Evolutionary conservation across 108 stramenopile species (phyloP), one percentile per base, ranked within the genome.

Genomic region (Skeletonema menzelii): DNA sequence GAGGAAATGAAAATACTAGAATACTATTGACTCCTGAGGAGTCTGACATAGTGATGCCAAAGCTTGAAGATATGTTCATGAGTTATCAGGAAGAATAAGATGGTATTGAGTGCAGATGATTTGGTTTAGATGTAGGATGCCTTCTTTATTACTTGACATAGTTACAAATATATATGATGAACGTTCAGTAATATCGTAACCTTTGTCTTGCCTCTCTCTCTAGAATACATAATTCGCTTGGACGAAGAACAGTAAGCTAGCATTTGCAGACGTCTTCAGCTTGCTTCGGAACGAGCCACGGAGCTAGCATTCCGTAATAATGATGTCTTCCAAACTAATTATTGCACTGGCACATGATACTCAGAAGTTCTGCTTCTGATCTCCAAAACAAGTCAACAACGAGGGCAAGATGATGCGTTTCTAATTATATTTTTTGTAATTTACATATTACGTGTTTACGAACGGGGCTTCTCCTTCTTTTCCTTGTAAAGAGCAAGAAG

Each of bases 401-500:
- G 3, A 37, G 11, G 11, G 11, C 35, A 37, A 37, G 8, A 8
- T 37, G 58, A 22, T 47, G 64, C 46, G 35, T 31, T 58, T 26
- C 34, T 44, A 69, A 62, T 42, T 30, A 62, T 75, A 61, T 57
- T 56, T 40, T 67, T 65, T 57, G 27, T 34, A 37, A 68, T 79
- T 67, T 82, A 79, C 72, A 73, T 56, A 64, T 68, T 60, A 60
- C 30, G 59, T 35, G 62, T 77, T 95, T 96, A 99, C 59, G 93
- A 90, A 86, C 97, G 92, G 66, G 98, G 98, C 96, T 99, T 99
- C 84, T 99, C 99, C 96, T 99, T 99, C 96, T 99, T 99, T 79
- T 97, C 93, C 97, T 98, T 99, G 92, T 97, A 99, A 66, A 99
- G 93, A 59, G 98, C 98, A 69, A 98, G 92, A 59, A 99, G 95